phyloP scores from a whole-genome alignment of 495 filamentous ascomycete genomes.

The Podospora pseudocomata region DNA sequence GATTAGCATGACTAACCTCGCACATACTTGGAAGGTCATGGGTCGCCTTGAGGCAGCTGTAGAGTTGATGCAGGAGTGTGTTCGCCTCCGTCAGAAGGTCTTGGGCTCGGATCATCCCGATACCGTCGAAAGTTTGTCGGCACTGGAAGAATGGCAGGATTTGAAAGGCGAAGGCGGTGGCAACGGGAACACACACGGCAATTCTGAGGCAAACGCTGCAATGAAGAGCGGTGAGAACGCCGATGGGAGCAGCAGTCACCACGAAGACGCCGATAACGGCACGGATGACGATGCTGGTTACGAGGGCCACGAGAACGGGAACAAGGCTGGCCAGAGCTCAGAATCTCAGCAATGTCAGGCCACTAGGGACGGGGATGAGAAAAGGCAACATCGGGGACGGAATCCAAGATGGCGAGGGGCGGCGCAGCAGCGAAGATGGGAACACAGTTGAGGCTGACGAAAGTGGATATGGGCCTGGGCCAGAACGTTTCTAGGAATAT shows the following conservation, averaged over 20 bases:
- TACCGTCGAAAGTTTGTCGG: not conserved
- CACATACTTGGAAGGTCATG: not conserved
- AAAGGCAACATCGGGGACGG: not conserved
- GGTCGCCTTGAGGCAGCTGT: not conserved
- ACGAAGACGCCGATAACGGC: not conserved
- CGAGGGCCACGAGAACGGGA: not conserved
- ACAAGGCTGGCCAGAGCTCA: not conserved
- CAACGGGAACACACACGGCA: too few relatives aligned
- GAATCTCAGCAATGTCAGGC: not conserved
- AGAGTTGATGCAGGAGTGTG: not conserved
- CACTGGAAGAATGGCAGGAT: not conserved
- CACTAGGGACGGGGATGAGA: not conserved
- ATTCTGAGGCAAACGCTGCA: too few relatives aligned
- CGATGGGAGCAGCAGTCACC: not conserved
- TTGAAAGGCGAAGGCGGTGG: too few relatives aligned
- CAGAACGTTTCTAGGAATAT: too few relatives aligned
- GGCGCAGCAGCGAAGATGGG: too few relatives aligned
- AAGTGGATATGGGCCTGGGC: too few relatives aligned
- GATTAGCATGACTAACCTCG: not conserved
- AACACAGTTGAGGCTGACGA: too few relatives aligned
- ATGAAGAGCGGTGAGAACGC: too few relatives aligned
- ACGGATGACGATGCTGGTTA: not conserved
- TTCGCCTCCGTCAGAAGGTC: not conserved
- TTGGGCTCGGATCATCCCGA: not conserved
- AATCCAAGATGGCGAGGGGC: not conserved